Conservation (phyloP, 108 stramenopile genomes). For the Nitzschia sp. region DNA sequence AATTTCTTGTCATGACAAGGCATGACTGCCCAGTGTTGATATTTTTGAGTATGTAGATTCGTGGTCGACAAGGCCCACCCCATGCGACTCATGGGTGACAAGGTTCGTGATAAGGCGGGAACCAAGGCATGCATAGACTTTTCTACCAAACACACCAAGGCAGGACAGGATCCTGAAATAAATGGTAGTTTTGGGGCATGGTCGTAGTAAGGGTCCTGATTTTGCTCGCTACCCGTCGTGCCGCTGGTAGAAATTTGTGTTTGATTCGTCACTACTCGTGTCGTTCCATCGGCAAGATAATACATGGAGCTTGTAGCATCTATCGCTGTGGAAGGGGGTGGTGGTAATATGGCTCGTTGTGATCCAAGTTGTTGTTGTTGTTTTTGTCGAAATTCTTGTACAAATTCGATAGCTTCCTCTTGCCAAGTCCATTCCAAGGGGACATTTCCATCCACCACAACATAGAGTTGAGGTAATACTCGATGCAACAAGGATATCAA, state of each 20-base stretch:
- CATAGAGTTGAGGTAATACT: slow-evolving; percentile 48
- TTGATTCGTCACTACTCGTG: slow-evolving; percentile 3
- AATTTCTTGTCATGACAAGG: slow-evolving; percentile 99
- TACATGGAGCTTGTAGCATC: slow-evolving; percentile 23
- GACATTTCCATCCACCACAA: slow-evolving; percentile 76
- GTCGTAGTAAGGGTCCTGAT: background rate
- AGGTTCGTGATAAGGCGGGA: slow-evolving; percentile 80
- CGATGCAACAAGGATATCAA: slow-evolving; percentile 51
- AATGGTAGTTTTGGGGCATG: slow-evolving; percentile 56
- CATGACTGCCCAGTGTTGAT: slow-evolving; percentile 79
- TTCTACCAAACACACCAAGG: slow-evolving; percentile 98
- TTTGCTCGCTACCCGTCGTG: background rate
- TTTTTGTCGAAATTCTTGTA: slow-evolving; percentile 51
- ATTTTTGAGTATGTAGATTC: background rate
- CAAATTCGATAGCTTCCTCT: slow-evolving; percentile 83
- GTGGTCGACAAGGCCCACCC: slow-evolving; percentile 18
- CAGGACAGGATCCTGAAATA: slow-evolving; percentile 94
- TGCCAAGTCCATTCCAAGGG: slow-evolving; percentile 73
- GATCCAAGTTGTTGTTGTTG: slow-evolving; percentile 11
- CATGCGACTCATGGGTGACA: slow-evolving; percentile 75
- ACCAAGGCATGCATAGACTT: slow-evolving; percentile 85
- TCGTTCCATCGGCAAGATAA: slow-evolving; percentile 41
- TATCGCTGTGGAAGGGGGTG: slow-evolving; percentile 31
- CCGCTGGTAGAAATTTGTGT: slow-evolving; percentile 1
- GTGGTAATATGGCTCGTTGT: background rate